Evolutionary conservation across 2,329 filamentous ascomycete genomes (phyloP).

Genomic region (Fusarium foetens): DNA sequence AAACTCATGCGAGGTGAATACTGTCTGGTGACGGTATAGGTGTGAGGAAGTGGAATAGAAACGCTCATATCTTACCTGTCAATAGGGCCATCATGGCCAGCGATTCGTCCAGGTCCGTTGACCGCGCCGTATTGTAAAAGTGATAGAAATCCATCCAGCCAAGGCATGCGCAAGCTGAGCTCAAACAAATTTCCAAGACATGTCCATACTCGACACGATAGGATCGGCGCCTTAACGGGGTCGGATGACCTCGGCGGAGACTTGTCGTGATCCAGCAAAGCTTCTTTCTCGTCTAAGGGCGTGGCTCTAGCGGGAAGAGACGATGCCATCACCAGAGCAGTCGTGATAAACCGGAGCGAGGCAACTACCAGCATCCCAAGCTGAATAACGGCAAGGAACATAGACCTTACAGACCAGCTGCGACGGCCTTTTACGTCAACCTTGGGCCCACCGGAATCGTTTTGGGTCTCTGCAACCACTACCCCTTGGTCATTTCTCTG

Average conservation of each 20-base stretch:
- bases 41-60: constrained; percentile 45
- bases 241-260: constrained; percentile 38
- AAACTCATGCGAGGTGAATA: constrained; percentile 57
- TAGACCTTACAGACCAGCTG: constrained; percentile 55
- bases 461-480: constrained; percentile 24
- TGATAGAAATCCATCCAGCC: constrained; percentile 80
- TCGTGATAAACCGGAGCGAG: constrained; percentile 72
- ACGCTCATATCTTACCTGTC: constrained; percentile 80
- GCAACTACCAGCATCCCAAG: constrained; percentile 66
- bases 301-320: constrained; percentile 68
- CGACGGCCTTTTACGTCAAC: constrained; percentile 27
- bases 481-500: constrained; percentile 44
- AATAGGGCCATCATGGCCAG: constrained; percentile 78
- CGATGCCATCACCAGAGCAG: constrained; percentile 73
- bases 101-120: constrained; percentile 78
- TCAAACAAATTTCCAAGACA: constrained; percentile 78
- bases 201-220: constrained; percentile 81
- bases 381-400: constrained; percentile 69
- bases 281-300: constrained; percentile 41
- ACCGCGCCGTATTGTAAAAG: constrained; percentile 80
- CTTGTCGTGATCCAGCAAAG: constrained; percentile 29
- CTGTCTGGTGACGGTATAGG: constrained; percentile 34
- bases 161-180: constrained; percentile 86
- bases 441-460: constrained; percentile 14
- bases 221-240: constrained; percentile 67